Conservation (phyloP, 108 stramenopile species). For the Tribonema minus region DNA sequence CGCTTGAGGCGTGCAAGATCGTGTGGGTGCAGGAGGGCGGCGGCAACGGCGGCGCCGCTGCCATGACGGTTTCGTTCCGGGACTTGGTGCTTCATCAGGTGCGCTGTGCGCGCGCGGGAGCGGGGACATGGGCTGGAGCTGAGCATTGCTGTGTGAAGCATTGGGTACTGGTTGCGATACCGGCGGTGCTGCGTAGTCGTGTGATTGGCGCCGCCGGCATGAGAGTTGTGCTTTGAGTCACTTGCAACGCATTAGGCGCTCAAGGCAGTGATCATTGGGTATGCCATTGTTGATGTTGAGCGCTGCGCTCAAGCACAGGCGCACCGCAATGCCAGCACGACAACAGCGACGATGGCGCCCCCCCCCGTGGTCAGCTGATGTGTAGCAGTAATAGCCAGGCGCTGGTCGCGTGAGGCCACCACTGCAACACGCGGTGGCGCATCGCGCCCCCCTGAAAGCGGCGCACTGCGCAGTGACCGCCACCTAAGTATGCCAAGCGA, state of each 20-base stretch:
- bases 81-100: constrained; percentile 19
- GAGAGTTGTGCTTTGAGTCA: not conserved
- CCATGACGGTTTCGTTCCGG: not conserved
- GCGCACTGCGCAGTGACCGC: too few species aligned
- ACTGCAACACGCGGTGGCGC: not conserved
- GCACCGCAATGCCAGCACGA: too few species aligned
- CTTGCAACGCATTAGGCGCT: not conserved
- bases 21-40: not conserved
- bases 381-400: too few species aligned
- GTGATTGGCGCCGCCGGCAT: not conserved
- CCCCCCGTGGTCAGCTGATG: too few species aligned
- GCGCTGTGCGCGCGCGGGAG: not conserved
- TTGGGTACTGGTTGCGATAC: not conserved
- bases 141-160: not conserved
- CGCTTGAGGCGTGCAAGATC: constrained; percentile 5
- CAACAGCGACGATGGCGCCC: too few species aligned
- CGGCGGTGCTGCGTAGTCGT: not conserved
- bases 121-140: not conserved
- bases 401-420: too few species aligned
- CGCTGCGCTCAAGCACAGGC: too few species aligned
- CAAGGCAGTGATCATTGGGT: too few species aligned
- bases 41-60: not conserved
- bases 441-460: not conserved
- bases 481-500: too few species aligned
- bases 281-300: too few species aligned